Evolutionary conservation across 768 basidiomycete genomes (phyloP).

Genomic region (Lactarius hatsudake): DNA sequence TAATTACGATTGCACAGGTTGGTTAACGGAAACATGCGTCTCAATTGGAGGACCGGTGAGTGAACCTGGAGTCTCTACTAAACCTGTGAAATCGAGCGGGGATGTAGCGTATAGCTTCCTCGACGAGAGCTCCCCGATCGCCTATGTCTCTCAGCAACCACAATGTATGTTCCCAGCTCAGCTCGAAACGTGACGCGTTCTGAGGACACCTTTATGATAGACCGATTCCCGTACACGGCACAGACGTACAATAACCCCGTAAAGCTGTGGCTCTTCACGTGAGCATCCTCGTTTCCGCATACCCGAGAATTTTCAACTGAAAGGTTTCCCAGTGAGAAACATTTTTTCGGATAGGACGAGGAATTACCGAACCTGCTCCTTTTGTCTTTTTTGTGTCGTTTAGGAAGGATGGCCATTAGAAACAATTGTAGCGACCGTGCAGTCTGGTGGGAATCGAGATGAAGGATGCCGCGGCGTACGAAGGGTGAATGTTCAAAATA

Average conservation of each 20-base stretch:
- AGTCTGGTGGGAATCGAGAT: background rate
- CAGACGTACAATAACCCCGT: slow-evolving; percentile 23
- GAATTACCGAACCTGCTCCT: background rate
- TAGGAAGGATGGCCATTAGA: background rate
- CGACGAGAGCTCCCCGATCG: background rate
- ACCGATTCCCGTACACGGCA: slow-evolving; percentile 18
- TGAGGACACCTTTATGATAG: slow-evolving; percentile 2
- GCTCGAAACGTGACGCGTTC: background rate
- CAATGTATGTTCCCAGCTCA: background rate
- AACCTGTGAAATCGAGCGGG: background rate
- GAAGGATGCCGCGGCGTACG: background rate
- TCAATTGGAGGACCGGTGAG: slow-evolving; percentile 9
- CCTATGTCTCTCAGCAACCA: background rate
- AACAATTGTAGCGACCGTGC: background rate
- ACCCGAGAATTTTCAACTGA: background rate
- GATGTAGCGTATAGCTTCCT: slow-evolving; percentile 5
- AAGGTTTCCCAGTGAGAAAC: background rate
- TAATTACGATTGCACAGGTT: background rate
- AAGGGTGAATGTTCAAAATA: background rate
- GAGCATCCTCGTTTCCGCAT: slow-evolving; percentile 2
- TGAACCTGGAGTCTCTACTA: background rate
- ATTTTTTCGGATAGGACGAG: background rate
- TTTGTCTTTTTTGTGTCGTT: background rate
- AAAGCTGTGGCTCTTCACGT: slow-evolving; percentile 22
- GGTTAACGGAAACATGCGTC: slow-evolving; percentile 1